These are phyloP conservation scores for Scheffersomyces segobiensis DNA, from an alignment of 1,139 yeast species.

Conservation along the genomic window DNA sequence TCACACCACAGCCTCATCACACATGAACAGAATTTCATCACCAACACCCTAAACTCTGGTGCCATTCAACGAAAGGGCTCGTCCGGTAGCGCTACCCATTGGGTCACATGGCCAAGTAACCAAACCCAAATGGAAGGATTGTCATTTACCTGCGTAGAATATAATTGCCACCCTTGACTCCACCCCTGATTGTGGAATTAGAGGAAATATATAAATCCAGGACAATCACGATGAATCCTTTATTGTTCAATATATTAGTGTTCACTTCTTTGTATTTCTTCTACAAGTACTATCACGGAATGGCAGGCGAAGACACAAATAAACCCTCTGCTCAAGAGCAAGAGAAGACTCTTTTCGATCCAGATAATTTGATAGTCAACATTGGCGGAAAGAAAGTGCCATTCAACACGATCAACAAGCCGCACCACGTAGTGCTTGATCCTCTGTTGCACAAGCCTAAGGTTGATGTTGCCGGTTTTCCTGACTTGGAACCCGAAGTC, in stretches of 20 bases:
- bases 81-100: neutral
- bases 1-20: neutral
- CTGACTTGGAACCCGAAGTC: constrained; percentile 25
- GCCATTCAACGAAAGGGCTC: neutral
- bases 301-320: constrained; percentile 4
- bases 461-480: constrained; percentile 16
- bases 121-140: neutral
- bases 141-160: neutral
- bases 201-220: neutral
- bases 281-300: constrained; percentile 3
- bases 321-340: constrained; percentile 16
- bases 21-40: neutral
- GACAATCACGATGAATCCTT: constrained; percentile 4
- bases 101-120: neutral
- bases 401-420: constrained; percentile 37
- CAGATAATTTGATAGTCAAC: constrained; percentile 26
- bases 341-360: constrained; percentile 14
- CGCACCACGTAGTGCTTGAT: constrained; percentile 40
- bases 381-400: constrained; percentile 43
- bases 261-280: constrained; percentile 2
- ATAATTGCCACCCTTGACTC: neutral
- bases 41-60: neutral
- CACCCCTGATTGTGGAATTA: neutral
- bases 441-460: constrained; percentile 26
- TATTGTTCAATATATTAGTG: constrained; percentile 4